A percentile compares a stretch with the other conserved stretches of the same genome.
phyloP scores from a whole-genome alignment of 345 rosid species.

The Anacardium occidentale region DNA sequence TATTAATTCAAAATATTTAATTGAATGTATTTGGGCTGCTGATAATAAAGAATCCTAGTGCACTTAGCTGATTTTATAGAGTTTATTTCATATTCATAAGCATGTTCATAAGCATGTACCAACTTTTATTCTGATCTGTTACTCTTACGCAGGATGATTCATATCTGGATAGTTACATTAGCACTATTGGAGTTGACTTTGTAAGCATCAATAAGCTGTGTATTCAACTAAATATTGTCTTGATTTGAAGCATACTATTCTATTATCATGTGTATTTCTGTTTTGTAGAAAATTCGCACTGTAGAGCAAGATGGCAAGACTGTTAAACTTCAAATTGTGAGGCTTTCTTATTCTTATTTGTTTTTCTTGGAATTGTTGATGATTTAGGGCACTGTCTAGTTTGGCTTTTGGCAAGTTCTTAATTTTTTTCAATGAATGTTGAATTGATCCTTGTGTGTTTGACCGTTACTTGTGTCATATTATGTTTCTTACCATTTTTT shows the following conservation, averaged over 20 bases:
- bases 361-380: not conserved
- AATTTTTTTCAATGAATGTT: not conserved
- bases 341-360: conserved; percentile 14
- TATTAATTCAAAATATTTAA: no score
- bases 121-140: conserved; percentile 3
- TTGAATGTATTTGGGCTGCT: not conserved
- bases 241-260: not conserved
- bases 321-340: conserved; percentile 69
- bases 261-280: not conserved
- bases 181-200: conserved; percentile 93
- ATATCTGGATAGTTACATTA: conserved; percentile 86
- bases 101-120: no score
- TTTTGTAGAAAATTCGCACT: conserved; percentile 79
- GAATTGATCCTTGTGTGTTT: conserved; percentile 1
- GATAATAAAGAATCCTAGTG: not conserved
- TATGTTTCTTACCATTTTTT: not conserved
- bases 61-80: not conserved
- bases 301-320: conserved; percentile 94
- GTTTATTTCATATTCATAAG: not conserved
- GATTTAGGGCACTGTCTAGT: not conserved
- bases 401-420: not conserved
- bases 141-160: conserved; percentile 71
- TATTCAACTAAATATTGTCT: not conserved
- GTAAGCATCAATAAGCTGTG: conserved; percentile 41
- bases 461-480: not conserved